A percentile compares a stretch with the other conserved stretches of the same genome.
phyloP scores from a whole-genome alignment of 2,329 filamentous ascomycete genomes.

The Alternaria burnsii region DNA sequence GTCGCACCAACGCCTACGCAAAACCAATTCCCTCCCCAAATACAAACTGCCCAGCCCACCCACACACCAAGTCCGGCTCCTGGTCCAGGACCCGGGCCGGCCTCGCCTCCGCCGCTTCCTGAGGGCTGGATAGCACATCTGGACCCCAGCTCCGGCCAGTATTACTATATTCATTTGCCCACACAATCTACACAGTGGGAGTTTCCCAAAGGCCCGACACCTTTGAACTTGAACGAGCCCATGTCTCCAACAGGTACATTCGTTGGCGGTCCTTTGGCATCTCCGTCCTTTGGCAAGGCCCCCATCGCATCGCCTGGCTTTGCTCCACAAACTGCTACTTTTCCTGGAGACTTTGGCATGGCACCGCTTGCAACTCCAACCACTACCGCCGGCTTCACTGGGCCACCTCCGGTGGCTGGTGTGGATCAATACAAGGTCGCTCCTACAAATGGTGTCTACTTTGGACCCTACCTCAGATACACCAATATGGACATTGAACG shows the following conservation, averaged over 20 bases:
- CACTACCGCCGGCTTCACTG: slow-evolving; percentile 83
- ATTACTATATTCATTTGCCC: slow-evolving; percentile 97
- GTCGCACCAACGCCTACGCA: slow-evolving; percentile 44
- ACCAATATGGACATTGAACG: slow-evolving; percentile 96
- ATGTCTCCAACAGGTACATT: slow-evolving; percentile 77
- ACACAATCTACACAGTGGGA: slow-evolving; percentile 98
- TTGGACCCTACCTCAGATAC: slow-evolving; percentile 94
- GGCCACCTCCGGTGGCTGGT: slow-evolving; percentile 86
- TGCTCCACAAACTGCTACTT: slow-evolving; percentile 82
- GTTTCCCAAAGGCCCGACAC: slow-evolving; percentile 94
- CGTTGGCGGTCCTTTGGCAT: slow-evolving; percentile 50
- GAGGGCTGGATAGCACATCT: slow-evolving; percentile 99
- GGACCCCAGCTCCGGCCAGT: slow-evolving; percentile 94
- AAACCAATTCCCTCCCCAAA: slow-evolving; percentile 35
- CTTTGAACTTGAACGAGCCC: slow-evolving; percentile 83
- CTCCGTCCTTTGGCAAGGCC: slow-evolving; percentile 62
- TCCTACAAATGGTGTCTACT: slow-evolving; percentile 96
- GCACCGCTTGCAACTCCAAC: slow-evolving; percentile 77
- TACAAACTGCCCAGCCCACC: slow-evolving; percentile 31
- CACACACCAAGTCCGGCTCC: slow-evolving; percentile 57
- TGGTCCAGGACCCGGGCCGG: slow-evolving; percentile 71
- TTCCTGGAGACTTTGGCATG: slow-evolving; percentile 86
- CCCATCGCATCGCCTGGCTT: slow-evolving; percentile 82
- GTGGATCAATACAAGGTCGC: slow-evolving; percentile 94
- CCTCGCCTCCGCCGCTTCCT: slow-evolving; percentile 89